These are phyloP conservation scores for Penstemon eatonii DNA, from an alignment of 257 asterid genomes.

Conservation along the genomic window DNA sequence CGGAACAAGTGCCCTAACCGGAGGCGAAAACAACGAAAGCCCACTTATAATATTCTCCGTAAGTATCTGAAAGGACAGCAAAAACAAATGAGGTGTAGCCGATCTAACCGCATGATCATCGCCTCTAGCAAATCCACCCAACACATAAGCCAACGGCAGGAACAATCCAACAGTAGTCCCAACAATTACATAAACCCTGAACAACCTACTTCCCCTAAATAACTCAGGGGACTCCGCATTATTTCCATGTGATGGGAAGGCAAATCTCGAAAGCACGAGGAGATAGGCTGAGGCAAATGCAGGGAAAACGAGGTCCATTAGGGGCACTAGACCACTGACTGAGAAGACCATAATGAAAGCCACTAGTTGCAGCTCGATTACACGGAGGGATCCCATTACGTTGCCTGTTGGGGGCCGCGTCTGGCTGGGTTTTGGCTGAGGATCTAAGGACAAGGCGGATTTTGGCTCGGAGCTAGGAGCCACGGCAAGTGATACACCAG, in stretches of 20 bases:
- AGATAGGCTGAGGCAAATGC: conserved; percentile 60
- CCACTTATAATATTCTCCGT: conserved; percentile 79
- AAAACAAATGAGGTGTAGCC: conserved; percentile 78
- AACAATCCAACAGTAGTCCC: conserved; percentile 76
- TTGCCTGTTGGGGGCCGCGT: conserved; percentile 33
- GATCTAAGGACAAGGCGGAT: neutral
- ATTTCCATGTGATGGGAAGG: conserved; percentile 52
- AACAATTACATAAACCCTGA: conserved; percentile 51
- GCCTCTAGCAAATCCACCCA: conserved; percentile 91
- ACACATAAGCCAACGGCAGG: conserved; percentile 80
- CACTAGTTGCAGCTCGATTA: conserved; percentile 81
- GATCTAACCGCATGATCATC: conserved; percentile 84
- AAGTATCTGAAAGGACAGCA: conserved; percentile 78
- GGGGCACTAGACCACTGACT: conserved; percentile 74
- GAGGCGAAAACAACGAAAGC: conserved; percentile 73
- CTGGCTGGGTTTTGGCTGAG: conserved; percentile 15
- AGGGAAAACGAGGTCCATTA: conserved; percentile 71
- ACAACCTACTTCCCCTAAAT: conserved; percentile 56
- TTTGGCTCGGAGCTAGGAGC: conserved; percentile 38
- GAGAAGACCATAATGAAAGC: conserved; percentile 92
- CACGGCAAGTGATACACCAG: conserved; percentile 58
- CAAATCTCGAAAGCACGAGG: conserved; percentile 54
- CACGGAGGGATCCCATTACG: conserved; percentile 85
- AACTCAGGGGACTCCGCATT: conserved; percentile 38
- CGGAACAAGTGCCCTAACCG: conserved; percentile 83